A percentile compares a stretch with the other conserved stretches of the same genome.
Evolutionary conservation across 371 early-diverging fungal species (phyloP).

Genomic region (Mortierella sp.): DNA sequence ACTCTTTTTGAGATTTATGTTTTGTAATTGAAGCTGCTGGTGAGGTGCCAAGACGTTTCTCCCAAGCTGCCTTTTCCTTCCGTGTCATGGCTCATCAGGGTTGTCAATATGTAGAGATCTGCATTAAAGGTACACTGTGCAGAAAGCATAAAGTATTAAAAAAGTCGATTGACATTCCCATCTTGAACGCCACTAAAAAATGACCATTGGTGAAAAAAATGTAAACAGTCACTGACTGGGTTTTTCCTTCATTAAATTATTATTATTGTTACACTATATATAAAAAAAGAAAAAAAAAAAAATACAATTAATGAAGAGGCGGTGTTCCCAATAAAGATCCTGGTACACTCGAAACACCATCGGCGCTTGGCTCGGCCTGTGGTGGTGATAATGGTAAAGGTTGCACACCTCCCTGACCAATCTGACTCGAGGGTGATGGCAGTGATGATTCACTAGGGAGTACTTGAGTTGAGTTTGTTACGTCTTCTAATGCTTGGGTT

Average conservation of each 20-base stretch:
- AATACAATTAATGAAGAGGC: neutral
- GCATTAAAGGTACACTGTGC: too few relatives aligned
- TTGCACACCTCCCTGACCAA: neutral
- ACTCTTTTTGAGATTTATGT: neutral
- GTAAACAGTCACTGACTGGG: too few relatives aligned
- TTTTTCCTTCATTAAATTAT: neutral
- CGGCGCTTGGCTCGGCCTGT: slow-evolving; percentile 9
- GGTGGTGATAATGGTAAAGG: slow-evolving; percentile 13
- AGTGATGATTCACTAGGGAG: neutral
- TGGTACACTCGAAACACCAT: neutral
- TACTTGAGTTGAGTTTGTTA: neutral
- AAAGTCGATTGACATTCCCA: too few relatives aligned
- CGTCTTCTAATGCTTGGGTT: neutral
- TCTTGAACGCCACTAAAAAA: too few relatives aligned
- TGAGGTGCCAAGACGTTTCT: neutral
- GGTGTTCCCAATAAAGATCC: neutral
- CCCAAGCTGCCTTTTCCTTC: neutral
- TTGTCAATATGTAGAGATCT: neutral
- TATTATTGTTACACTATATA: neutral
- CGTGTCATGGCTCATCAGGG: neutral
- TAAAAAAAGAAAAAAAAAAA: slow-evolving; percentile 1
- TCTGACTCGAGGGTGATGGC: neutral
- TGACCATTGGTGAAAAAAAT: too few relatives aligned
- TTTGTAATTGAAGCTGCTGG: neutral
- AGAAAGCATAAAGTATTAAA: too few relatives aligned